phyloP scores from a whole-genome alignment of 768 basidiomycete genomes.

The Tephrocybe sp. region DNA sequence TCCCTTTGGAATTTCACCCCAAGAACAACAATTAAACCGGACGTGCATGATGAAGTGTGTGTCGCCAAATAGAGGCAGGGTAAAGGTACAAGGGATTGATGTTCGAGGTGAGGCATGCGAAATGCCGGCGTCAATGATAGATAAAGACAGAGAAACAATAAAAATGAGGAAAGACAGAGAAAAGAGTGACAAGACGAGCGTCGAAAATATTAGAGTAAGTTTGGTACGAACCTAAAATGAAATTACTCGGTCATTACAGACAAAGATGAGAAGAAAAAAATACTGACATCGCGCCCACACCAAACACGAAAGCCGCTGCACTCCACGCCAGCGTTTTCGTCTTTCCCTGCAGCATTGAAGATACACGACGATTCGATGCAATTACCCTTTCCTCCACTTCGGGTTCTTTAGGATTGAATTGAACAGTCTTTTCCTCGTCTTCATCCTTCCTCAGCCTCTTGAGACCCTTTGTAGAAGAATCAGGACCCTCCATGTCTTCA shows the following conservation, averaged over 20 bases:
- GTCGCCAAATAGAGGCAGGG: conserved; percentile 8
- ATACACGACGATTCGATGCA: conserved; percentile 61
- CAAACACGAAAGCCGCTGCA: conserved; percentile 77
- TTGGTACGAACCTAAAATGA: conserved; percentile 45
- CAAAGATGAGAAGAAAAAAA: conserved; percentile 29
- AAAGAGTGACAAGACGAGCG: not conserved
- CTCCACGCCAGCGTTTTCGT: conserved; percentile 83
- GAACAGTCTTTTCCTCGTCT: conserved; percentile 35
- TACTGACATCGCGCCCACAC: conserved; percentile 64
- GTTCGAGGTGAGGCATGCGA: conserved; percentile 12
- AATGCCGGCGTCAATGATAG: not conserved
- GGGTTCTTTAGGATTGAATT: conserved; percentile 70
- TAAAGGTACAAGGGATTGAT: conserved; percentile 15
- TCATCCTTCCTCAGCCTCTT: conserved; percentile 63
- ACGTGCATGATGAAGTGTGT: conserved; percentile 3
- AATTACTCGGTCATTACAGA: conserved; percentile 4
- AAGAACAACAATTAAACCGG: conserved; percentile 2
- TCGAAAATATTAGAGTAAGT: conserved; percentile 41
- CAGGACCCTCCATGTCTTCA: conserved; percentile 24
- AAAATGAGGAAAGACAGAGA: not conserved
- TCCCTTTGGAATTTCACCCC: conserved; percentile 4
- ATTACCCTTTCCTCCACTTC: conserved; percentile 52
- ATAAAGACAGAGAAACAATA: conserved; percentile 1
- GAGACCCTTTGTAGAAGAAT: conserved; percentile 23
- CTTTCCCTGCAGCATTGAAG: conserved; percentile 57